A percentile compares a stretch with the other conserved stretches of the same genome.
phyloP scores from a whole-genome alignment of 192 early-diverging fungal species.

The Entomortierella chlamydospora region DNA sequence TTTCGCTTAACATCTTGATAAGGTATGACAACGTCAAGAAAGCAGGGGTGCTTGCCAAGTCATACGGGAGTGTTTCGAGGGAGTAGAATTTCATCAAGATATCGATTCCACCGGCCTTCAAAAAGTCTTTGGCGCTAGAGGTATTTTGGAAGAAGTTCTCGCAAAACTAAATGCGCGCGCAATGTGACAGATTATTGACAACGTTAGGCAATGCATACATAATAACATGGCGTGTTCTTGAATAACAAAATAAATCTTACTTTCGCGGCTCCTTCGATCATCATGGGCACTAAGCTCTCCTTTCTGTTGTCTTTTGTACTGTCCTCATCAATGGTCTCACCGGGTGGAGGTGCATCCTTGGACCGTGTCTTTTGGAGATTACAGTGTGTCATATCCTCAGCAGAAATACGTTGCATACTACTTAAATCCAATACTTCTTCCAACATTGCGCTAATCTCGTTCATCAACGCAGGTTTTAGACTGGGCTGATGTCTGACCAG shows the following conservation, averaged over 20 bases:
- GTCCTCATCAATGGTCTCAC: slow-evolving; percentile 31
- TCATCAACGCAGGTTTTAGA: slow-evolving; percentile 78
- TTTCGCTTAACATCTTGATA: slow-evolving; percentile 77
- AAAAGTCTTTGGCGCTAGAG: slow-evolving; percentile 77
- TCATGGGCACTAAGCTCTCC: slow-evolving; percentile 61
- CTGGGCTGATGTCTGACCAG: slow-evolving; percentile 94
- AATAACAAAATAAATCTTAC: slow-evolving; percentile 52
- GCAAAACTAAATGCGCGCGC: slow-evolving; percentile 64
- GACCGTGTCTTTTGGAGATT: slow-evolving; percentile 22
- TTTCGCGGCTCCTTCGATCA: slow-evolving; percentile 74
- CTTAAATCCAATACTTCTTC: slow-evolving; percentile 73
- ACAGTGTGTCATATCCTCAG: slow-evolving; percentile 59
- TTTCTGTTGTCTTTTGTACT: slow-evolving; percentile 62
- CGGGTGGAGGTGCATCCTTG: slow-evolving; percentile 17
- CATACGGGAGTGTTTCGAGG: slow-evolving; percentile 76
- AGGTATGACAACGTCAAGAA: slow-evolving; percentile 78
- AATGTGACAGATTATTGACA: not conserved
- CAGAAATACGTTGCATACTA: slow-evolving; percentile 56
- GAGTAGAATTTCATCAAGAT: slow-evolving; percentile 71
- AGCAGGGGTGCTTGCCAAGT: slow-evolving; percentile 71
- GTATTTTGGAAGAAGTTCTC: slow-evolving; percentile 89
- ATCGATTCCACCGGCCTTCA: slow-evolving; percentile 69
- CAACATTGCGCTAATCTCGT: slow-evolving; percentile 76
- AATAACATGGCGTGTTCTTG: no score
- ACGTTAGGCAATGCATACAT: no score